Conservation (phyloP, 2,329 filamentous ascomycete genomes). For the Trichothecium roseum region DNA sequence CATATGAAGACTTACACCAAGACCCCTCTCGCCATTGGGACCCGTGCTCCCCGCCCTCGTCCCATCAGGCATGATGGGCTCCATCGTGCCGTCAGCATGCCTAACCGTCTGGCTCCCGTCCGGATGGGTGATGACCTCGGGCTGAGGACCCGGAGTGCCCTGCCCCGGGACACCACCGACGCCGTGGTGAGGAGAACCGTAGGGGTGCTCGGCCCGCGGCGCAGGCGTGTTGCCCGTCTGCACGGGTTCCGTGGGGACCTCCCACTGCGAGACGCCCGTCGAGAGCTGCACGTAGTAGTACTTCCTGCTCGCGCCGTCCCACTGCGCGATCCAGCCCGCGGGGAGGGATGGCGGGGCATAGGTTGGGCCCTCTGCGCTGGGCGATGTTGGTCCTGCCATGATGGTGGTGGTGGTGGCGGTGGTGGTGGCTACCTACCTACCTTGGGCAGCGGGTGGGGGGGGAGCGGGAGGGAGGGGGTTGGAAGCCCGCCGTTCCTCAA, state of each 20-base stretch:
- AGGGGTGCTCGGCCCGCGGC: conserved; percentile 48
- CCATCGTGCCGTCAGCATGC: conserved; percentile 49
- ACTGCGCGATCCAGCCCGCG: conserved; percentile 59
- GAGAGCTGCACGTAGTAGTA: conserved; percentile 66
- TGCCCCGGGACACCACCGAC: conserved; percentile 1
- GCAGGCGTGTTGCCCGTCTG: conserved; percentile 51
- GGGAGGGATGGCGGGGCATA: conserved; percentile 51
- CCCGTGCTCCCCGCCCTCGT: conserved; percentile 40
- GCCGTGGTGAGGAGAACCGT: conserved; percentile 37
- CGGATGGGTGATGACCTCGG: conserved; percentile 49
- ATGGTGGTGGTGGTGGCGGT: conserved; percentile 1
- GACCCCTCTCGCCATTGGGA: conserved; percentile 46
- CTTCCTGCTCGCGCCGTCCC: conserved; percentile 53
- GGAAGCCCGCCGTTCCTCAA: not conserved
- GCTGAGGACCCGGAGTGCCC: conserved; percentile 20
- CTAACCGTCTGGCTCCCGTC: conserved; percentile 53
- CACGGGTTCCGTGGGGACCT: conserved; percentile 55
- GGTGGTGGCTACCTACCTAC: too few relatives aligned
- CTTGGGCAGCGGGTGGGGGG: not conserved
- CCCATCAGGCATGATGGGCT: conserved; percentile 45
- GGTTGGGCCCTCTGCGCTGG: conserved; percentile 47
- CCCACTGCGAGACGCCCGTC: conserved; percentile 64
- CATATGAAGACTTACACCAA: conserved; percentile 54
- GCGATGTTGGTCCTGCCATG: conserved; percentile 49
- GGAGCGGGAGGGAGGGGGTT: not conserved